Evolutionary conservation across 257 asterid species (phyloP), one percentile per base, ranked within the genome.

Genomic region (Cinchona pubescens): DNA sequence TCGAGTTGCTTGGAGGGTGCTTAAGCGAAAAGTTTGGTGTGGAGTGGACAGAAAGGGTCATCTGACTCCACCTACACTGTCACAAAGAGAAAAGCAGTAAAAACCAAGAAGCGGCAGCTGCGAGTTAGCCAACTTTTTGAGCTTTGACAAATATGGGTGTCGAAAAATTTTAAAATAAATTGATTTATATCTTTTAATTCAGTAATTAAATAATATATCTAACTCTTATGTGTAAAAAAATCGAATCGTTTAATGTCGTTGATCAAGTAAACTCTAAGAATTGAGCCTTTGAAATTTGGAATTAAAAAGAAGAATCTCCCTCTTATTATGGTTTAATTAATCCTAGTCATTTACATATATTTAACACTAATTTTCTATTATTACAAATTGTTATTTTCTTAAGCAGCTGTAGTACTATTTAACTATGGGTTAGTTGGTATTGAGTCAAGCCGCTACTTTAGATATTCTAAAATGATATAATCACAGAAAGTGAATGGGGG

Each of bases 261-360:
- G n/a, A n/a, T n/a, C n/a, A n/a, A n/a, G n/a, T n/a, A n/a, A n/a
- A n/a, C n/a, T n/a, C n/a, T n/a, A n/a, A n/a, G n/a, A n/a, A n/a
- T n/a, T n/a, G n/a, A n/a, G 45, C 63, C 88, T 84, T 71, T 81
- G 69, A 78, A 78, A 75, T 81, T 83, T 79, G 77, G 84, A 82
- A 69, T 75, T 72, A 75, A 16, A 79, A 68, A 56, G 67, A 84
- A 75, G 83, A 79, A 80, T 84, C 79, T 75, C 30, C 66, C 76
- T 65, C 72, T 71, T 56, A 40, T 38, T 59, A 59, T 25, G 12
- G 12, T 25, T 3, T 59, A 19, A 53, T 1, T 53, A 53, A 23
- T 53, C 45, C 45, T 42, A 42, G 45, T 4, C 45, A 42, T 53
- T 51, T 21, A 3, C 27, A 4, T 53, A 25, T 53, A 2, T 53